Evolutionary conservation across 352 stramenopile species (phyloP).

Genomic region (Globisporangium spinosum): DNA sequence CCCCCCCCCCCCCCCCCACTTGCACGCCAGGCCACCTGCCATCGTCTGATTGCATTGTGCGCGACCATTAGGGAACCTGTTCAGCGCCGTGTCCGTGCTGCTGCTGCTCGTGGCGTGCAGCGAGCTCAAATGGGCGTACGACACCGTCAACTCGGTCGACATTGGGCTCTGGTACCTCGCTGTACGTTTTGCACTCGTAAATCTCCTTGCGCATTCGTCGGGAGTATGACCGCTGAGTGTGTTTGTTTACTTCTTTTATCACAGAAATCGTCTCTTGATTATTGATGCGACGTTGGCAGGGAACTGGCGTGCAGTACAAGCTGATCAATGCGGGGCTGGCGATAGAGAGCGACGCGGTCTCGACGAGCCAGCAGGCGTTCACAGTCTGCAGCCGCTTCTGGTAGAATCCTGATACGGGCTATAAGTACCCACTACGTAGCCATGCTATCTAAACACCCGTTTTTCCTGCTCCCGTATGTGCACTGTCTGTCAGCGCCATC

Average conservation of each 20-base stretch:
- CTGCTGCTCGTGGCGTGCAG: constrained; percentile 46
- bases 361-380: constrained; percentile 19
- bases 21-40: too few relatives aligned
- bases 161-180: constrained; percentile 68
- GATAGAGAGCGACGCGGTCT: constrained; percentile 31
- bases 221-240: too few relatives aligned
- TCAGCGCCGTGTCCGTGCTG: constrained; percentile 43
- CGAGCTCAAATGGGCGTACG: constrained; percentile 51
- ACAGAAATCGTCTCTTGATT: constrained; percentile 1
- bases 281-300: constrained; percentile 25
- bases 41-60: too few relatives aligned
- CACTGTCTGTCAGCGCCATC: constrained; percentile 25
- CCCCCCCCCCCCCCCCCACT: neutral
- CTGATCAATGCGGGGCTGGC: constrained; percentile 68
- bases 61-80: constrained; percentile 27
- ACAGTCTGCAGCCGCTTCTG: constrained; percentile 38
- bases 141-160: constrained; percentile 69
- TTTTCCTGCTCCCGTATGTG: neutral
- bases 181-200: constrained; percentile 23
- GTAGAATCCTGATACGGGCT: constrained; percentile 14
- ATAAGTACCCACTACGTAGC: neutral
- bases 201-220: neutral
- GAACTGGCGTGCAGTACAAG: constrained; percentile 74
- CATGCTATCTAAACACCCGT: neutral
- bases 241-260: neutral